phyloP scores from a whole-genome alignment of 495 filamentous ascomycete species.

The Aspergillus egyptiacus region DNA sequence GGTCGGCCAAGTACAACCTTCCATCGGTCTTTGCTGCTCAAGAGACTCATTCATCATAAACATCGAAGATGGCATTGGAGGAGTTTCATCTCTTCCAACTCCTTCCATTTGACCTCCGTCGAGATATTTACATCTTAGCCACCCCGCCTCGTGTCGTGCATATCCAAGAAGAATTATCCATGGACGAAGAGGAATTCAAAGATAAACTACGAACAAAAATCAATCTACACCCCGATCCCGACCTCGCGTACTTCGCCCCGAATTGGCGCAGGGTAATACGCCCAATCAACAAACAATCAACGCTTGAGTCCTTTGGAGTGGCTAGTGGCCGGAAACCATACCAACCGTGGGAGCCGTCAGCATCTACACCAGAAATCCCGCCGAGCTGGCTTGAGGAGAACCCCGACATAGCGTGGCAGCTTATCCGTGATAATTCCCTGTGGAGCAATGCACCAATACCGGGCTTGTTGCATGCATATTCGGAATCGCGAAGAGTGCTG shows the following conservation, averaged over 20 bases:
- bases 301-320: background rate
- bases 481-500: background rate
- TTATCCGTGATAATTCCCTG: background rate
- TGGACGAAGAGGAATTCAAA: background rate
- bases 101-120: background rate
- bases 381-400: background rate
- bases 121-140: slow-evolving; percentile 1
- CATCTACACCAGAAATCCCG: background rate
- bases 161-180: background rate
- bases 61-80: background rate
- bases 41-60: background rate
- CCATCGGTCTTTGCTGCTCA: too few species aligned
- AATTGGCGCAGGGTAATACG: background rate
- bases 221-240: background rate
- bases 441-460: background rate
- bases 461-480: background rate
- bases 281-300: background rate
- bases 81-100: background rate
- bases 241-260: background rate
- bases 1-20: too few species aligned
- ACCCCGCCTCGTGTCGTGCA: slow-evolving; percentile 2
- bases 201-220: background rate
- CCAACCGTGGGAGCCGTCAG: background rate
- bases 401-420: background rate
- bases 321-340: background rate